Conservation (phyloP, 306 rosid species). For the Senna siamea region DNA sequence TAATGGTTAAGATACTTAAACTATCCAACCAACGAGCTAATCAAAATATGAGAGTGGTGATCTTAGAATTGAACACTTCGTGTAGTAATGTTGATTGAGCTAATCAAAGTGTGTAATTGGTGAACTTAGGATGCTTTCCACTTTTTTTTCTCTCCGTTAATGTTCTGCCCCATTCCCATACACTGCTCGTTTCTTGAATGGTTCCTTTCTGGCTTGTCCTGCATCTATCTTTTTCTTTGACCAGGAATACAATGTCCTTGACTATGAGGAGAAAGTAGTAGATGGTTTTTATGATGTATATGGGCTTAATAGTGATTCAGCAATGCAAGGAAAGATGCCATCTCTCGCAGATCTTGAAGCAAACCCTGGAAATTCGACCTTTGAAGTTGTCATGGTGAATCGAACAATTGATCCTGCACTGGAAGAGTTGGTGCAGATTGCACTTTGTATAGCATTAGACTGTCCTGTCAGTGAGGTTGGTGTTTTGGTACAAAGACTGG, state of each 20-base stretch:
- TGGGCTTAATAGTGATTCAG: slow-evolving; percentile 65
- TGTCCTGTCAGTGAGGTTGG: slow-evolving; percentile 72
- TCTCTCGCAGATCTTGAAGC: slow-evolving; percentile 77
- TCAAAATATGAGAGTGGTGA: slow-evolving; percentile 1
- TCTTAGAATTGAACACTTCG: too few relatives aligned
- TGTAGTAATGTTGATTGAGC: too few relatives aligned
- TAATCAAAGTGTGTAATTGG: too few relatives aligned
- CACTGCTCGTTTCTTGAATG: slow-evolving; percentile 4
- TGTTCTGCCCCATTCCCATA: slow-evolving; percentile 7
- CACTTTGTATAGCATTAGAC: slow-evolving; percentile 87
- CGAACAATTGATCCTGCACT: slow-evolving; percentile 70
- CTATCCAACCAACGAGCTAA: not conserved
- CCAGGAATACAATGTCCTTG: slow-evolving; percentile 91
- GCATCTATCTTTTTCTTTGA: slow-evolving; percentile 36
- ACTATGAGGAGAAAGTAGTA: slow-evolving; percentile 85
- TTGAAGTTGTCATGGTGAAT: slow-evolving; percentile 87
- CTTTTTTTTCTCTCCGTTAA: slow-evolving; percentile 21
- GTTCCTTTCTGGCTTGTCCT: slow-evolving; percentile 43
- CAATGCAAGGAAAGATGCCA: slow-evolving; percentile 91
- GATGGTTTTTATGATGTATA: slow-evolving; percentile 94
- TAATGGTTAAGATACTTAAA: too few relatives aligned
- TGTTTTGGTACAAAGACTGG: slow-evolving; percentile 84
- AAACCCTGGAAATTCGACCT: slow-evolving; percentile 66
- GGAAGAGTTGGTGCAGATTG: slow-evolving; percentile 87
- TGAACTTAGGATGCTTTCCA: slow-evolving; percentile 24